Evolutionary conservation across 2,329 filamentous ascomycete genomes (phyloP).

Genomic region (Cadophora gregata): DNA sequence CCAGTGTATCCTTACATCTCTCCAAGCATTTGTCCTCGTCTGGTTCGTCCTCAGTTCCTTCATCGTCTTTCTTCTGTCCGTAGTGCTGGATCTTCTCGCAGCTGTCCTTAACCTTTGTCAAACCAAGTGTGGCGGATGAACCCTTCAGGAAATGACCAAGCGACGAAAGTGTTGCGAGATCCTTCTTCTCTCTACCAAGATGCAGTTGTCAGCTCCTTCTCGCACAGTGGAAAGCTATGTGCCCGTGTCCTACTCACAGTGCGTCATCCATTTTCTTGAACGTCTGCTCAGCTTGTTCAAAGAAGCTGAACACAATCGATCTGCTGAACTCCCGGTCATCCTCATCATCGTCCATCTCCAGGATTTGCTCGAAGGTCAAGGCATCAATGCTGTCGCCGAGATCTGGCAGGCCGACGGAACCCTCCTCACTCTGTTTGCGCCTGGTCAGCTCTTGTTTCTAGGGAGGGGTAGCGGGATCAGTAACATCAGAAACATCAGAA

Average conservation of each 20-base stretch:
- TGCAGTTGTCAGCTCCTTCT: slow-evolving; percentile 10
- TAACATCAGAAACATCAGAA: slow-evolving; percentile 8
- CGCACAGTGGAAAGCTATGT: neutral
- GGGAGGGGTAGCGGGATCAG: neutral
- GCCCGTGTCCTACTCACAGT: slow-evolving; percentile 68
- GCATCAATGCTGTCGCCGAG: slow-evolving; percentile 80
- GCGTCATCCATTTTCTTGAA: slow-evolving; percentile 83
- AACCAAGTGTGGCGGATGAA: slow-evolving; percentile 90
- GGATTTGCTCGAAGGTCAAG: slow-evolving; percentile 87
- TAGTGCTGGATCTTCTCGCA: slow-evolving; percentile 98
- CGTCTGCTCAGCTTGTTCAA: slow-evolving; percentile 86
- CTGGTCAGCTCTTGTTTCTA: slow-evolving; percentile 15
- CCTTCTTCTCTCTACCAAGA: slow-evolving; percentile 61
- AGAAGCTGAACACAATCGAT: slow-evolving; percentile 90
- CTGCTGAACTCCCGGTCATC: slow-evolving; percentile 85
- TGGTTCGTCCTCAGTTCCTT: slow-evolving; percentile 68
- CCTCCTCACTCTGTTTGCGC: slow-evolving; percentile 42
- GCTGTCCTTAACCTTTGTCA: slow-evolving; percentile 87
- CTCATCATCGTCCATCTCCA: slow-evolving; percentile 96
- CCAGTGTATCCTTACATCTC: slow-evolving; percentile 73
- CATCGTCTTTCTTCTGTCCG: slow-evolving; percentile 81
- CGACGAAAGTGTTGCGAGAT: slow-evolving; percentile 77
- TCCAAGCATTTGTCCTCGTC: slow-evolving; percentile 72
- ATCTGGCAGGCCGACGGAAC: slow-evolving; percentile 50
- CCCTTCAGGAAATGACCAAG: slow-evolving; percentile 98